Evolutionary conservation across 176 grass and related monocot genomes (phyloP).

Genomic region (Triticum timopheevii): DNA sequence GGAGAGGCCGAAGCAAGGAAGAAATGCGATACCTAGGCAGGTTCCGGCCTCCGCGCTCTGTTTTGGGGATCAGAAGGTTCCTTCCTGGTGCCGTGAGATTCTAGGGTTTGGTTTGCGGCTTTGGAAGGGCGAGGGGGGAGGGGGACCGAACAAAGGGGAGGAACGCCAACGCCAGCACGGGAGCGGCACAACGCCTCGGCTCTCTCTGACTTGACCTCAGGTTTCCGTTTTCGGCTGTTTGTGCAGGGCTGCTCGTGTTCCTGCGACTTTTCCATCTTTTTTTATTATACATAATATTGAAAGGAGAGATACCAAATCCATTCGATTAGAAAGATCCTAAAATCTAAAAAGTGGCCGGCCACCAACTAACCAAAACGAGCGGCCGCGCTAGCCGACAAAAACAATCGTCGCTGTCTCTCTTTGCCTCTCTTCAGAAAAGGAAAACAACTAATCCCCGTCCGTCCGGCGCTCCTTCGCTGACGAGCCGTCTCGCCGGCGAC

Average conservation of each 20-base stretch:
- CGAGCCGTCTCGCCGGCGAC: no score
- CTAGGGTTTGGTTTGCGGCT: slow-evolving; percentile 38
- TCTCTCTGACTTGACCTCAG: not conserved
- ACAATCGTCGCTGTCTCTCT: no score
- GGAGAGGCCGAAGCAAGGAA: not conserved
- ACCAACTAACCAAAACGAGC: no score
- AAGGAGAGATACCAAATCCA: no score
- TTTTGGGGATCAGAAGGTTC: not conserved
- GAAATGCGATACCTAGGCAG: not conserved
- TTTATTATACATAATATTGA: no score
- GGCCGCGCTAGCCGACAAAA: no score
- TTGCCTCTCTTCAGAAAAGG: no score
- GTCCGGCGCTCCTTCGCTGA: no score
- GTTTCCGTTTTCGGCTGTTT: not conserved
- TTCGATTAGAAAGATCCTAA: no score
- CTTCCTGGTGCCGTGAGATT: not conserved
- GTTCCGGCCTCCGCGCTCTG: not conserved
- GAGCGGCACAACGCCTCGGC: not conserved
- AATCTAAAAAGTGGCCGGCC: no score
- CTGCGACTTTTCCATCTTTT: not conserved
- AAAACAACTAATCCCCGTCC: no score
- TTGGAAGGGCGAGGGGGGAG: not conserved
- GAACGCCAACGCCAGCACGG: not conserved
- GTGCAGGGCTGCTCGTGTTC: not conserved
- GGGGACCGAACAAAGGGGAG: not conserved